Conservation (phyloP, 2,329 filamentous ascomycete species). For the Cordyceps militaris region DNA sequence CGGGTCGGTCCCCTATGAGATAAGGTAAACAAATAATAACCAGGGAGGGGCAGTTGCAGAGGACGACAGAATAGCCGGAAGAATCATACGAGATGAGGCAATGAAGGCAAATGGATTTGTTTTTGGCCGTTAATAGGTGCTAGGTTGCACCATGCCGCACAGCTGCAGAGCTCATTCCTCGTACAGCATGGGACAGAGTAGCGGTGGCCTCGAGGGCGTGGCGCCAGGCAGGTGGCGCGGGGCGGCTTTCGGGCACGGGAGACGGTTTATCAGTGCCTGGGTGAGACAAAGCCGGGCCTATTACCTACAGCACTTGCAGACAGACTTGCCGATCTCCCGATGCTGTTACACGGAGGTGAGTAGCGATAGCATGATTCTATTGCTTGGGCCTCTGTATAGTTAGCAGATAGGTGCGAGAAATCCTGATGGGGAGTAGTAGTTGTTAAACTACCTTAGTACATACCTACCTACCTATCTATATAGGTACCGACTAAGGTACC, state of each 20-base stretch:
- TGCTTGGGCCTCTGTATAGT: neutral
- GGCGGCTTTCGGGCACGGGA: constrained; percentile 4
- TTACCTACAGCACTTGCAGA: no score
- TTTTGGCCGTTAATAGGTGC: neutral
- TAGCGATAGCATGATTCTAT: neutral
- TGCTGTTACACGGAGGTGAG: neutral
- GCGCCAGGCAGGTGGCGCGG: neutral
- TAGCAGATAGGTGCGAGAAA: no score
- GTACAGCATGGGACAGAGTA: neutral
- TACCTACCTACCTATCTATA: no score
- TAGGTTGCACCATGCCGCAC: neutral
- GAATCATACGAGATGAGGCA: neutral
- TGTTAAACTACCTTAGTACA: no score
- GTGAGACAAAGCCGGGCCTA: neutral
- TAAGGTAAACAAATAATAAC: constrained; percentile 4
- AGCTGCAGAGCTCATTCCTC: neutral
- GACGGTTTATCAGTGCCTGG: neutral
- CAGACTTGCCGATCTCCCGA: neutral
- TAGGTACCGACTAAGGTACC: no score
- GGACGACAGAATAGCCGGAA: neutral
- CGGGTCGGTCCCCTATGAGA: neutral
- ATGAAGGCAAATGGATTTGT: neutral
- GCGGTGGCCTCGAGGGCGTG: neutral
- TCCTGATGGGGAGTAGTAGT: no score
- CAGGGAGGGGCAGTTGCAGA: neutral